These are phyloP conservation scores for Pythium aphanidermatum DNA, from an alignment of 352 stramenopile species.

Conservation along the genomic window DNA sequence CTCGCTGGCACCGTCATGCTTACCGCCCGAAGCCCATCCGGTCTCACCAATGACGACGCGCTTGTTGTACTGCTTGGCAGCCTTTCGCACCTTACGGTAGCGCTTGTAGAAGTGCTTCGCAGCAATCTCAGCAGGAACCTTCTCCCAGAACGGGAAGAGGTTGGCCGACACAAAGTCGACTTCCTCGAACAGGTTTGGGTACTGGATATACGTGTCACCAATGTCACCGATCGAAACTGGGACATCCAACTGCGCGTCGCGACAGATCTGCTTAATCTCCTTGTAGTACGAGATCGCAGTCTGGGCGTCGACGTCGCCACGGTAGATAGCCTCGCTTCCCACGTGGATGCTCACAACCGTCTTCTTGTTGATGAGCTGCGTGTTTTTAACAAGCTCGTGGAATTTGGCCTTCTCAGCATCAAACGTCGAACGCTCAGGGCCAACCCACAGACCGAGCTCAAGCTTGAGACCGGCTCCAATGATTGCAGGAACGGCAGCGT, in stretches of 20 bases:
- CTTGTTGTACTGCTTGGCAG: slow-evolving; percentile 27
- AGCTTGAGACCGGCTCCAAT: slow-evolving; percentile 39
- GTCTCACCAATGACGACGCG: slow-evolving; percentile 56
- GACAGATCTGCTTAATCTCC: slow-evolving; percentile 33
- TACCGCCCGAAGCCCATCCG: slow-evolving; percentile 44
- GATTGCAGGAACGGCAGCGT: slow-evolving; percentile 33
- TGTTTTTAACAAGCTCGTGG: slow-evolving; percentile 27
- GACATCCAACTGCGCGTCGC: slow-evolving; percentile 19
- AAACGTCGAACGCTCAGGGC: slow-evolving; percentile 24
- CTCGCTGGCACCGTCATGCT: slow-evolving; percentile 24
- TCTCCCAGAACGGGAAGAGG: slow-evolving; percentile 65
- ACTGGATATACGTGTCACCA: slow-evolving; percentile 39
- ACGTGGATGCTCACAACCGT: slow-evolving; percentile 52
- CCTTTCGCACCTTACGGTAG: slow-evolving; percentile 26
- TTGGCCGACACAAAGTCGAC: slow-evolving; percentile 58
- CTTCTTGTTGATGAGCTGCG: slow-evolving; percentile 20
- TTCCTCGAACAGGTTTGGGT: slow-evolving; percentile 34
- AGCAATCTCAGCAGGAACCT: slow-evolving; percentile 26
- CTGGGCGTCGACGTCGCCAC: slow-evolving; percentile 36
- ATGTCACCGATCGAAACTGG: slow-evolving; percentile 59
- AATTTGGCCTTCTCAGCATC: slow-evolving; percentile 34
- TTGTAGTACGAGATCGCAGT: slow-evolving; percentile 32
- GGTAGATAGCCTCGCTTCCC: slow-evolving; percentile 62
- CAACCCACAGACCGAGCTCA: slow-evolving; percentile 62
- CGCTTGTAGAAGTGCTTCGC: slow-evolving; percentile 32